phyloP scores from a whole-genome alignment of 306 rosid species.

The Prinsepia uniflora region DNA sequence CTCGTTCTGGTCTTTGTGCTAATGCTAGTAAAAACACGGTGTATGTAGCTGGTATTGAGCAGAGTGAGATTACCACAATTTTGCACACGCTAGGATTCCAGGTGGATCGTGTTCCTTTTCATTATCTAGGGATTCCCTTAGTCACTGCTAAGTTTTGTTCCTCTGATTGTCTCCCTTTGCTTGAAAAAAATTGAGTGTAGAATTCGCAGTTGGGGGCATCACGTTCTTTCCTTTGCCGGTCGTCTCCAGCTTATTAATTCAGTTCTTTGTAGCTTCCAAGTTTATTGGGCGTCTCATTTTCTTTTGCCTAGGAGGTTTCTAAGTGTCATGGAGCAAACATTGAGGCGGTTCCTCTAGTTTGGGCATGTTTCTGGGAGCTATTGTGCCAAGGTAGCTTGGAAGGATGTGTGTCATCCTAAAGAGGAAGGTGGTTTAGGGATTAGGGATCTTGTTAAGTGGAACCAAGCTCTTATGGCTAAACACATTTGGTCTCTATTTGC shows the following conservation, averaged over 20 bases:
- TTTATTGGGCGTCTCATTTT: neutral
- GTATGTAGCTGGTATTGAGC: too few species aligned
- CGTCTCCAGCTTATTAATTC: neutral
- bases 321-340: neutral
- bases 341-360: neutral
- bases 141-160: neutral
- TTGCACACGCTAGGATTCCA: neutral
- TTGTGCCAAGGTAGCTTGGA: neutral
- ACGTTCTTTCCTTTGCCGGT: neutral
- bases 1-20: too few species aligned
- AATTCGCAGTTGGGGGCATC: neutral
- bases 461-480: neutral
- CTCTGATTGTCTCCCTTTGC: neutral
- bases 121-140: conserved; percentile 3
- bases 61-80: too few species aligned
- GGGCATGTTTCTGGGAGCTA: too few species aligned
- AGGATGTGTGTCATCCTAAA: too few species aligned
- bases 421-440: neutral
- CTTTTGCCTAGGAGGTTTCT: neutral
- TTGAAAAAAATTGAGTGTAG: neutral
- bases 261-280: neutral
- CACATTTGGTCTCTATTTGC: neutral
- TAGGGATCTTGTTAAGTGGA: neutral
- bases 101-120: conserved; percentile 6
- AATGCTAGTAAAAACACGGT: too few species aligned